These are phyloP conservation scores for Chytridiales sp. DNA, from an alignment of 371 early-diverging fungal genomes.

Conservation along the genomic window DNA sequence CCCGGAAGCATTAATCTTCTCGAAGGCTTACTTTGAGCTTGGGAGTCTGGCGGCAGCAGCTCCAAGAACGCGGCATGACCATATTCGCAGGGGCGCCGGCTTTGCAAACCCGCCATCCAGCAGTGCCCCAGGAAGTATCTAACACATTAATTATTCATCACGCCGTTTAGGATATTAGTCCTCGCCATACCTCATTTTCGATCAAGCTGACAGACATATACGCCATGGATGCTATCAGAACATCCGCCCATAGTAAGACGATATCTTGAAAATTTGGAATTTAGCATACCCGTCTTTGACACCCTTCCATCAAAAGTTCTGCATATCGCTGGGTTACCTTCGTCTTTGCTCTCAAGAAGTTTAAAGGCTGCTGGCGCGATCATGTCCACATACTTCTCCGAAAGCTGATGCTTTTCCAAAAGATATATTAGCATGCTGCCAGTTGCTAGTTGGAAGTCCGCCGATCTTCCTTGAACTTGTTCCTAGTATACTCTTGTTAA, in stretches of 20 bases:
- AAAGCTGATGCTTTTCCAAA: slow-evolving; percentile 20
- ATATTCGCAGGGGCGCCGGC: slow-evolving; percentile 39
- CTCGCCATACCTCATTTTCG: slow-evolving; percentile 31
- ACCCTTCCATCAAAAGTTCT: background rate
- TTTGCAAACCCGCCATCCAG: slow-evolving; percentile 41
- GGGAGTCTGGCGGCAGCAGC: slow-evolving; percentile 29
- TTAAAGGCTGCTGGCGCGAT: slow-evolving; percentile 21
- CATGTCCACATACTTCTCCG: slow-evolving; percentile 9
- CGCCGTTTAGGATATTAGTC: too few species aligned
- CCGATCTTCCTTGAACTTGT: slow-evolving; percentile 8
- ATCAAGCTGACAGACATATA: slow-evolving; percentile 28
- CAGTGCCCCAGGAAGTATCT: slow-evolving; percentile 31
- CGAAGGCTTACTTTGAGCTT: slow-evolving; percentile 16
- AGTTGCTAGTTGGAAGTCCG: slow-evolving; percentile 24
- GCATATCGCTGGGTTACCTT: slow-evolving; percentile 27
- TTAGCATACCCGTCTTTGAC: background rate
- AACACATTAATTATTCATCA: slow-evolving; percentile 11
- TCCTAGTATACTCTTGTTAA: slow-evolving; percentile 11
- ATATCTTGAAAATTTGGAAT: slow-evolving; percentile 12
- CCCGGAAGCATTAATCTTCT: background rate
- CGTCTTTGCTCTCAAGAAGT: slow-evolving; percentile 34
- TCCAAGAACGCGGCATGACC: slow-evolving; percentile 43
- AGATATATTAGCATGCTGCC: slow-evolving; percentile 24
- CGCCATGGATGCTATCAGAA: slow-evolving; percentile 25
- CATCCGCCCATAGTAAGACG: slow-evolving; percentile 31